Evolutionary conservation across 1,284 basidiomycete species (phyloP), one percentile per base, ranked within the genome.

Genomic region (Fomitopsis pinicola): DNA sequence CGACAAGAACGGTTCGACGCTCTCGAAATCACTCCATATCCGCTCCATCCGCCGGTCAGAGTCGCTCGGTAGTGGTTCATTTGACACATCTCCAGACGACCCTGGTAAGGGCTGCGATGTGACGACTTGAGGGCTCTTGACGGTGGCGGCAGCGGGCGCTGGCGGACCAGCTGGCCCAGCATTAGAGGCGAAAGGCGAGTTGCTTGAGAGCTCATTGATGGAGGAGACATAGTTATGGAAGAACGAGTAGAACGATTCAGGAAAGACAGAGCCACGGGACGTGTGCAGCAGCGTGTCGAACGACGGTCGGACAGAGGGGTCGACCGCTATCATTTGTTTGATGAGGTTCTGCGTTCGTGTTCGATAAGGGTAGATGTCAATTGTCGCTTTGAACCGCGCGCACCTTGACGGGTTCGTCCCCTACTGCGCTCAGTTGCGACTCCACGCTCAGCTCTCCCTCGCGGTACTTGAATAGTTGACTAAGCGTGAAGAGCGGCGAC

Each of bases 401-500:
- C 71, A 95, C 94, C 71, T 89, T 82, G 44, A 98, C 87, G 44
- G 87, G 85, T 7, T 82, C 82, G 67, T 98, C 95, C 40, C 92
- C 91, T 54, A 99, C 91, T 38, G 84, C 79, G 35, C 83, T 78
- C 30, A 99, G 77, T 57, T 91, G 87, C 0, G 81, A 75, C 52
- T 96, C 92, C 3, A 97, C 82, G 59, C 83, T 88, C 58, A 92
- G 83, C 66, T 95, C 91, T 2, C 93, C 93, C 66, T 92, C 89
- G 26, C 95, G 81, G 69, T 97, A 99, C 73, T 97, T 96, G 83
- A 95, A 98, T 57, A 99, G 79, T 72, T 98, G 97, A 70, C 92
- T 95, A 52, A 99, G 81, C 0, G 94, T 97, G 78, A 99, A 99
- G 42, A 97, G 83, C 1, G 94, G 93, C 0, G 92, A 87, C 0